Evolutionary conservation across 768 basidiomycete genomes (phyloP).

Genomic region (Cyclocybe cylindracea): DNA sequence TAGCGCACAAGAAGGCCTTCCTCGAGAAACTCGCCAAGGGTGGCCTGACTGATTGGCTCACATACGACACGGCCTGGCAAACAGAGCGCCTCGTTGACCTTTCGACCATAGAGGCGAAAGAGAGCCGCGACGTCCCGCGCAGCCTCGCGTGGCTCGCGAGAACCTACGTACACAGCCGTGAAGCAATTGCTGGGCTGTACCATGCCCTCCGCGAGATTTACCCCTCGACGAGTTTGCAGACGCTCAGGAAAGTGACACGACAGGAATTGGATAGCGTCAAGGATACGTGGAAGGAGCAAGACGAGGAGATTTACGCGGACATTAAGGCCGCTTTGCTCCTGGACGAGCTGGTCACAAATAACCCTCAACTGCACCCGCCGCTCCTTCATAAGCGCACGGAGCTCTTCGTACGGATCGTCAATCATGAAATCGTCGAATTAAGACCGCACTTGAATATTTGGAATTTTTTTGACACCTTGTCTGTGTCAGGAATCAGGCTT

Average conservation of each 20-base stretch:
- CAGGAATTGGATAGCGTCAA: not conserved
- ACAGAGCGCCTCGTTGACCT: not conserved
- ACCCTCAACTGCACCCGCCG: not conserved
- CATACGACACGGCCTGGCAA: constrained; percentile 9
- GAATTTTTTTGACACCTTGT: not conserved
- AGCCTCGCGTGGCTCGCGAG: constrained; percentile 4
- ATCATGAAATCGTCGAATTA: not conserved
- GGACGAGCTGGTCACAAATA: not conserved
- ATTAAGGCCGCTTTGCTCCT: constrained; percentile 2
- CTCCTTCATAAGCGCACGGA: constrained; percentile 1
- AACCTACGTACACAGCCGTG: not conserved
- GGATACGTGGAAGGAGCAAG: not conserved
- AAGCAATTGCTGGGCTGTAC: not conserved
- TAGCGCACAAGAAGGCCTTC: not conserved
- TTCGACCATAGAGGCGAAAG: not conserved
- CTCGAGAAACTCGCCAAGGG: not conserved
- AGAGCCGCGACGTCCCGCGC: constrained; percentile 4
- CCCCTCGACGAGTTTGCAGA: constrained; percentile 2
- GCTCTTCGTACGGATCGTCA: constrained; percentile 4
- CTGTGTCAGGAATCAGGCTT: not conserved
- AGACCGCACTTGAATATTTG: not conserved
- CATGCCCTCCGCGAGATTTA: not conserved
- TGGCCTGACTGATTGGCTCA: constrained; percentile 4
- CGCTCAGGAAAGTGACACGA: not conserved
- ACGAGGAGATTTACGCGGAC: not conserved